phyloP scores from a whole-genome alignment of 2,329 filamentous ascomycete species.

The Penicillium polonicum region DNA sequence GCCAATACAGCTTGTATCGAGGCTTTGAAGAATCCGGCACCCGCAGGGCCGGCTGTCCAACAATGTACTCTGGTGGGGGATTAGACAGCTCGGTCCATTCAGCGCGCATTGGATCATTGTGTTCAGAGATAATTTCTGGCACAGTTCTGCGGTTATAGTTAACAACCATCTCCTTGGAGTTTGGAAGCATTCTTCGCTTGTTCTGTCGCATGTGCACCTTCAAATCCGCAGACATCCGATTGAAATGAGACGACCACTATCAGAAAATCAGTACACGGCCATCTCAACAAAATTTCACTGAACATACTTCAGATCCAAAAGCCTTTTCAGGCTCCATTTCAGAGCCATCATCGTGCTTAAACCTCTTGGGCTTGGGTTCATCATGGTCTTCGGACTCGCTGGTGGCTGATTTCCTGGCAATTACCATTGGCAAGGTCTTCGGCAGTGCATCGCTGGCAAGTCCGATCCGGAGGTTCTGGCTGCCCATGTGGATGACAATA shows the following conservation, averaged over 20 bases:
- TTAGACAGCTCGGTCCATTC: constrained; percentile 85
- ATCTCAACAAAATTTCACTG: background rate
- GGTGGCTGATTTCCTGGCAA: constrained; percentile 73
- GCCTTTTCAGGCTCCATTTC: constrained; percentile 66
- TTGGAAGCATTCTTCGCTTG: constrained; percentile 93
- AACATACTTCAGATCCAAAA: constrained; percentile 77
- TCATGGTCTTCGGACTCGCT: constrained; percentile 82
- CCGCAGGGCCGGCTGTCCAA: constrained; percentile 76
- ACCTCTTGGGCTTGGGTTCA: constrained; percentile 69
- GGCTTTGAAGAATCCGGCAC: constrained; percentile 87
- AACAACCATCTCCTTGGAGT: constrained; percentile 91
- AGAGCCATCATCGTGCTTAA: constrained; percentile 57
- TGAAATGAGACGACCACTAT: constrained; percentile 65
- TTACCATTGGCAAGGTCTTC: constrained; percentile 89
- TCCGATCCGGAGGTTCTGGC: constrained; percentile 90
- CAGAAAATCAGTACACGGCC: background rate
- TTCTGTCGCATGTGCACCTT: constrained; percentile 89
- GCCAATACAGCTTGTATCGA: constrained; percentile 91
- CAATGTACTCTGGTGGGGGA: constrained; percentile 72
- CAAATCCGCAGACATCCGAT: constrained; percentile 79
- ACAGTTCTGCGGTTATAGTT: constrained; percentile 88
- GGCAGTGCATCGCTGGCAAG: constrained; percentile 94
- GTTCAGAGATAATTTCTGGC: constrained; percentile 83
- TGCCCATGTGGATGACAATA: constrained; percentile 92
- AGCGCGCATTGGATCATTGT: constrained; percentile 90